Base-by-base conservation (phyloP, 371 early-diverging fungal genomes). In the Mortierella sp. region DNA sequence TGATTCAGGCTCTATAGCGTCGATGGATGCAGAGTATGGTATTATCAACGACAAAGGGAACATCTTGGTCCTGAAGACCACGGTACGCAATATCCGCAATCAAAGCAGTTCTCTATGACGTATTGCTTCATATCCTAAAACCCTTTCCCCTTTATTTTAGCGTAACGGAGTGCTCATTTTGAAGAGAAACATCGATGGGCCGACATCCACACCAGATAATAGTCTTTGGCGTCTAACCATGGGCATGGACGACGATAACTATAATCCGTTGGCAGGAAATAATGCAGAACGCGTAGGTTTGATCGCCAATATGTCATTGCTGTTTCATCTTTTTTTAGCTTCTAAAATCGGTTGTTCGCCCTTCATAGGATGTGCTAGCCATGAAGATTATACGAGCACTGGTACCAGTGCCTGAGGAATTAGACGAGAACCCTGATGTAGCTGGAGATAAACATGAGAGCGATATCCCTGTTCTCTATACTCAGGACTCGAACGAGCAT, bases 41-140 rank as follows among this genome's bases (percentile, higher is more conserved):
- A 60, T 60, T 5, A 28, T 79, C 19, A 74, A 53, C n/a, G 74
- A 79, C 22, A 56, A 47, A 3, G 53, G 53, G 19, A 61, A 73
- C 35, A 32, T 79, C 2, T 47, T 79, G 66, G 80, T 22, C 23
- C 53, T 79, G 26, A 79, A 69, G 22, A 79, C 74, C 0, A 67
- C 69, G 35, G 79, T 79, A 66, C 47, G 61, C 26, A 22, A 29
- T 7, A 47, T 22, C 23, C 4, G 10, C 34, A 43, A 8, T 8
- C 47, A 3, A 13, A n/a, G 6, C 19, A 22, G 47, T n/a, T 2
- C 19, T 6, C 47, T 47, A 47, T n/a, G 19, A 40, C 40, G 13
- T 13, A 13, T 40, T 17, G 47, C 8, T 58, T 3, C 35, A 34
- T 56, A 23, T 15, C 35, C 1, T 43, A 5, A 22, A 42, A 12